Evolutionary conservation across 2,329 filamentous ascomycete species (phyloP).

Genomic region (Neopestalotiopsis rosae): DNA sequence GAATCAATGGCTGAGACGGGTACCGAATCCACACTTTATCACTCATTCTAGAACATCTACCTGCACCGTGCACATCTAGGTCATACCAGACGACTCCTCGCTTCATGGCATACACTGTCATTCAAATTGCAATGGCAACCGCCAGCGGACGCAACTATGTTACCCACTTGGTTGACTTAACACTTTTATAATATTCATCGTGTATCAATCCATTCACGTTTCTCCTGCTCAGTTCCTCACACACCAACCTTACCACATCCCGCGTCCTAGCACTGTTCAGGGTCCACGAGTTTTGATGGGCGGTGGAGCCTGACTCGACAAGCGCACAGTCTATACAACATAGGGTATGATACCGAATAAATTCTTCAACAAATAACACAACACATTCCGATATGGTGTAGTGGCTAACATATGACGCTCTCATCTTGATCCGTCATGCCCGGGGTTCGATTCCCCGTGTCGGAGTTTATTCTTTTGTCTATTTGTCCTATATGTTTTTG

Average conservation of each 20-base stretch:
- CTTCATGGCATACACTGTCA: too few species aligned
- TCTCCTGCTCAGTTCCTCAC: background rate
- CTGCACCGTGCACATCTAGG: too few species aligned
- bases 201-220: background rate
- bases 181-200: too few species aligned
- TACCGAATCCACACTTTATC: too few species aligned
- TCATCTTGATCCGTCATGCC: slow-evolving; percentile 33
- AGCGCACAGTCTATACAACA: too few species aligned
- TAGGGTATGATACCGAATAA: background rate
- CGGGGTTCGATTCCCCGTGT: slow-evolving; percentile 37
- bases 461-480: slow-evolving; percentile 23
- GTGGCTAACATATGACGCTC: slow-evolving; percentile 43
- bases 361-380: background rate
- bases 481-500: background rate
- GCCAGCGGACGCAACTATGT: too few species aligned
- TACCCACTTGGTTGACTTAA: too few species aligned
- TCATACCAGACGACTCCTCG: too few species aligned
- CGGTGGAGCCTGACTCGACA: background rate
- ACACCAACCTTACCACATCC: background rate
- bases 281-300: background rate
- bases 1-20: too few species aligned
- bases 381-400: slow-evolving; percentile 40
- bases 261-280: background rate
- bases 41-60: too few species aligned
- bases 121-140: too few species aligned